A percentile compares a stretch with the other conserved stretches of the same genome.
phyloP scores from a whole-genome alignment of 2,329 filamentous ascomycete species.

The Clonostachys rhizophaga region DNA sequence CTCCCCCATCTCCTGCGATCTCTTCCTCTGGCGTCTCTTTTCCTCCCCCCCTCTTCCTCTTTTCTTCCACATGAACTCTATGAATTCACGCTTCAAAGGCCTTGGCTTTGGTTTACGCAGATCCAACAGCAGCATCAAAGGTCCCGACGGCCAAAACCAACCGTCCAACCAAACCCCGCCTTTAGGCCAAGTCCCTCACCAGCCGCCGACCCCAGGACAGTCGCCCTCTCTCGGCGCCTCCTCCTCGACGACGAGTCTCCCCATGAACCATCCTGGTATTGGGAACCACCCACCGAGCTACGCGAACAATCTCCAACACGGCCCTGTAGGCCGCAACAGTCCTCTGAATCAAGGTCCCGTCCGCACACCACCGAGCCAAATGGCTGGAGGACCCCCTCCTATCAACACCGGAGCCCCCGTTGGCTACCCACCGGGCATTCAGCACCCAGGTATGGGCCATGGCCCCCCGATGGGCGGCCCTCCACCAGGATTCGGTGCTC shows the following conservation, averaged over 20 bases:
- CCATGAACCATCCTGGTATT: constrained; percentile 59
- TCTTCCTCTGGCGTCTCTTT: not conserved
- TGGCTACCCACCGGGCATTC: constrained; percentile 53
- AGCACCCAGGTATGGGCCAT: constrained; percentile 28
- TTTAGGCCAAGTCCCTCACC: constrained; percentile 35
- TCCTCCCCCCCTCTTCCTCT: constrained; percentile 13
- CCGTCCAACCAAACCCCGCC: constrained; percentile 7
- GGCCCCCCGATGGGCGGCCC: constrained; percentile 29
- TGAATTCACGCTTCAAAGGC: constrained; percentile 75
- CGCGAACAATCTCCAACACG: constrained; percentile 43
- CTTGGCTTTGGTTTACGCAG: constrained; percentile 80
- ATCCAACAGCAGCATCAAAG: constrained; percentile 58
- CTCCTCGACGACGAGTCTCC: constrained; percentile 41
- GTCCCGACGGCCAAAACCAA: constrained; percentile 19
- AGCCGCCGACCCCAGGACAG: constrained; percentile 23
- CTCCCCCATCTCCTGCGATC: not conserved
- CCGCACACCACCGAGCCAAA: constrained; percentile 54
- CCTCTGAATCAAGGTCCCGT: constrained; percentile 38
- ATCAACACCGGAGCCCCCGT: constrained; percentile 61
- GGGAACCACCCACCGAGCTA: constrained; percentile 62
- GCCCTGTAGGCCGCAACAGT: constrained; percentile 44
- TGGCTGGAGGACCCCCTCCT: constrained; percentile 60
- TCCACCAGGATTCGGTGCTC: constrained; percentile 37
- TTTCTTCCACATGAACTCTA: constrained; percentile 61
- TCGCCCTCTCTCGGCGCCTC: constrained; percentile 28